Evolutionary conservation across 2,329 filamentous ascomycete species (phyloP).

Genomic region (Nemania sp.): DNA sequence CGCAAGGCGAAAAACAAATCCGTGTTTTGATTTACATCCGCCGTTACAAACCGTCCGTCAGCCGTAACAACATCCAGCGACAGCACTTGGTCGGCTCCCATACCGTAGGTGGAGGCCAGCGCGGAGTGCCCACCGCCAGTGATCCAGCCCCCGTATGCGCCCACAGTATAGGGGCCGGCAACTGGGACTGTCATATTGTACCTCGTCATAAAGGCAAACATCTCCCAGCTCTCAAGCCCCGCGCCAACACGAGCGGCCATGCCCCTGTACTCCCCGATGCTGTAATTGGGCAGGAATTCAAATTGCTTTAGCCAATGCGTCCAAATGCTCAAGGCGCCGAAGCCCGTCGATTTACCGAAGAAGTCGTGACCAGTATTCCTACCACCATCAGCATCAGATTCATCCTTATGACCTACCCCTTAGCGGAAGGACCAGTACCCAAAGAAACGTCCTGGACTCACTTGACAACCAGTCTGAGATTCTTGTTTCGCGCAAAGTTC

Average conservation of each 20-base stretch:
- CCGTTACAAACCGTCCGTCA: slow-evolving; percentile 50
- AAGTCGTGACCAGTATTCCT: slow-evolving; percentile 56
- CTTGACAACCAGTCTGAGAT: slow-evolving; percentile 47
- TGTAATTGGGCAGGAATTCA: slow-evolving; percentile 42
- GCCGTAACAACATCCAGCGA: slow-evolving; percentile 53
- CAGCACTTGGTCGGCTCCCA: slow-evolving; percentile 57
- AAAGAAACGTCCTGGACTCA: slow-evolving; percentile 23
- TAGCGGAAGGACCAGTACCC: too few relatives aligned
- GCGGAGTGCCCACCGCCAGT: slow-evolving; percentile 57
- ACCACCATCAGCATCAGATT: not conserved
- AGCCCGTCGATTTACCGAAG: slow-evolving; percentile 50
- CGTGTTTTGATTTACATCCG: slow-evolving; percentile 49
- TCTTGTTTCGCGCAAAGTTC: slow-evolving; percentile 48
- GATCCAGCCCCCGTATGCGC: slow-evolving; percentile 55
- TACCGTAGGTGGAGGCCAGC: slow-evolving; percentile 51
- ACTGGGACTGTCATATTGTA: slow-evolving; percentile 42
- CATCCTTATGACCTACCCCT: not conserved
- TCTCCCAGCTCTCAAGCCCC: slow-evolving; percentile 44
- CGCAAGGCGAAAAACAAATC: slow-evolving; percentile 63
- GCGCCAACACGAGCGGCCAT: slow-evolving; percentile 42
- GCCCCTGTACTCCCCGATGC: slow-evolving; percentile 37
- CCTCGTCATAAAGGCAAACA: slow-evolving; percentile 36
- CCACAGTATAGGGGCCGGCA: slow-evolving; percentile 43
- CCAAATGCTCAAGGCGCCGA: slow-evolving; percentile 54
- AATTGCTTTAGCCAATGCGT: slow-evolving; percentile 54